Percentiles rank a stretch among this genome's conserved stretches.
Evolutionary conservation across 176 grass and related monocot genomes (phyloP).

Genomic region (Miscanthus lutarioriparius): DNA sequence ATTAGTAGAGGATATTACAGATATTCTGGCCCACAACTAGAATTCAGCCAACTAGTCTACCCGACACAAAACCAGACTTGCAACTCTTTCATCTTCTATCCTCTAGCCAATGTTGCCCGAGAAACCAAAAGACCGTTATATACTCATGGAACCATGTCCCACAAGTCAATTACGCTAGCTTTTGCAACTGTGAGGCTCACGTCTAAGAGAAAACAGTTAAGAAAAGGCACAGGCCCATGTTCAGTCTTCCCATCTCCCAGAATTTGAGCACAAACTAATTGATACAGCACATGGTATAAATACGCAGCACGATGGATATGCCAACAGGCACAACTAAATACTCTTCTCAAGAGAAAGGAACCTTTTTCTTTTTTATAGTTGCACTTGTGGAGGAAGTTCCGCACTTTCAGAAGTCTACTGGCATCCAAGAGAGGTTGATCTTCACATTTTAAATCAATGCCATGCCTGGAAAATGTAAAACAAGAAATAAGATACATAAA

Average conservation of each 20-base stretch:
- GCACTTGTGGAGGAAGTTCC: conserved; percentile 52
- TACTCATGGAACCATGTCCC: neutral
- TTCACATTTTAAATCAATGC: conserved; percentile 50
- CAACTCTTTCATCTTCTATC: too few relatives aligned
- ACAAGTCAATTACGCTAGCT: neutral
- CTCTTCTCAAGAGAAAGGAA: conserved; percentile 26
- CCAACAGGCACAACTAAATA: neutral
- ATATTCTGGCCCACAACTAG: too few relatives aligned
- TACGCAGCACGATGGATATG: neutral
- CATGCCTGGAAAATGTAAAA: conserved; percentile 48
- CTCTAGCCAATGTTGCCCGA: too few relatives aligned
- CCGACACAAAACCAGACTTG: too few relatives aligned
- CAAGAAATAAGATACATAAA: conserved; percentile 16
- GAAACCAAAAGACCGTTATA: too few relatives aligned
- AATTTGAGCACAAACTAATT: neutral
- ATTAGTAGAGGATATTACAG: too few relatives aligned
- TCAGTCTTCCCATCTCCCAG: neutral
- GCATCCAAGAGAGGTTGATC: conserved; percentile 49
- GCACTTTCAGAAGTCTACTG: conserved; percentile 33
- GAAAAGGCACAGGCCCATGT: neutral
- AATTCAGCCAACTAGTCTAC: too few relatives aligned
- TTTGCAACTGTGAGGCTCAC: neutral
- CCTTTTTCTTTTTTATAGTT: conserved; percentile 44
- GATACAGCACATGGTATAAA: neutral
- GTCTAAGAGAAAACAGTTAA: neutral